Conservation (phyloP, 257 asterid species). For the Solanum chilense region DNA sequence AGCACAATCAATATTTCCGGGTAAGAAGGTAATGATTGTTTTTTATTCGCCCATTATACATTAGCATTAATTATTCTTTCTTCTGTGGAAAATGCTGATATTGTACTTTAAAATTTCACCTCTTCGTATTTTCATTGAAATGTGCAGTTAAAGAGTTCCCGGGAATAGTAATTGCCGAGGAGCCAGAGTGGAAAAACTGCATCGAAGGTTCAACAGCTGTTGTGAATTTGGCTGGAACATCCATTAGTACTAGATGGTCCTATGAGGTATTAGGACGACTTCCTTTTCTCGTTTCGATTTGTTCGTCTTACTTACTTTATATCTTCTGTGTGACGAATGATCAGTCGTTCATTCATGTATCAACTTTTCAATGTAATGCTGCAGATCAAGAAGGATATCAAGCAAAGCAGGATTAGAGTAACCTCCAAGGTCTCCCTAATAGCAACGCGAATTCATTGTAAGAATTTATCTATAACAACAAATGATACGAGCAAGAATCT, state of each 20-base stretch:
- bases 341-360: not conserved
- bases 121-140: not conserved
- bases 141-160: slow-evolving; percentile 65
- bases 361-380: slow-evolving; percentile 6
- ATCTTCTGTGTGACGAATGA: not conserved
- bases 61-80: not conserved
- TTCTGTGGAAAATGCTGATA: not conserved
- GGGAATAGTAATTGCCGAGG: slow-evolving; percentile 61
- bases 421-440: slow-evolving; percentile 54
- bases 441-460: not conserved
- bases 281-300: not conserved
- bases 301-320: not conserved
- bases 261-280: slow-evolving; percentile 39
- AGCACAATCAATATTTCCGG: slow-evolving; percentile 73
- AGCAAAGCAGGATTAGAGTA: slow-evolving; percentile 69
- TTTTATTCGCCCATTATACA: not conserved
- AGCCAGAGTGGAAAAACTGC: slow-evolving; percentile 69
- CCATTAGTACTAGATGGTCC: slow-evolving; percentile 91
- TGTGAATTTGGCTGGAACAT: slow-evolving; percentile 88
- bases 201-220: slow-evolving; percentile 86
- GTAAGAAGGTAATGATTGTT: slow-evolving; percentile 87
- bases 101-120: not conserved
- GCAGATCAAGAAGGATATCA: slow-evolving; percentile 93
- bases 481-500: not conserved
- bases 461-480: not conserved